Base-by-base conservation (phyloP, 1,284 basidiomycete genomes). In the Malassezia caprae region DNA sequence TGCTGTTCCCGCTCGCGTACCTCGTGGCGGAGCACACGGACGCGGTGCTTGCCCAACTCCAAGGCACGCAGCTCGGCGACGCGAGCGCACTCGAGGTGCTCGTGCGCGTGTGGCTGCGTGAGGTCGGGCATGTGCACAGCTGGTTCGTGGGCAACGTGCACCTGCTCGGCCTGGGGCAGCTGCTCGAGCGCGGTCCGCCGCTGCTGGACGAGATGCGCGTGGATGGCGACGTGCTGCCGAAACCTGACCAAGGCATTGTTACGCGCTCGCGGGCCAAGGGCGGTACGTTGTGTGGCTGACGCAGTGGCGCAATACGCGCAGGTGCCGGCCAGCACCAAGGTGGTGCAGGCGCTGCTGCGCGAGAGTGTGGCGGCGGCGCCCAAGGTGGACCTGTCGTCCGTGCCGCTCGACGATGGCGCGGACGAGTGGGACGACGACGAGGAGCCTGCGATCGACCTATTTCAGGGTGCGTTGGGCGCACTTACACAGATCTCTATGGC, bases 1-100 rank as follows among this genome's bases (percentile, higher is more conserved):
- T 98, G 27, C 81, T 94, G 52, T 79, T 96, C 27, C 94, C 93
- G 0, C 88, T 96, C 70, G 88, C 90, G 0, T 96, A 90, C 78
- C 79, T 98, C 23, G 84, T 96, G 37, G 72, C 82, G 82, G 27
- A 83, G 28, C 64, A 63, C 23, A 60, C 64, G 6, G 58, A 61
- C 43, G 56, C 59, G n/a, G 58, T 69, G 4, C 51, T 71, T 44
- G 53, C 54, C 19, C 67, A 43, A 72, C 83, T 27, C 76, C 83
- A 51, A 81, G 80, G 12, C 8, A 56, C 63, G 15, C 57, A 55
- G 37, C 47, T 64, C 2, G 53, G 50, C 8, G 32, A 23, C 10
- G 27, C 23, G 35, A 80, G 79, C 8, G 83, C 83, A 0, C 80
- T 96, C 13, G 83, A 89, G 61, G 81, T 94, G 40, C 79, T 98